A percentile compares a stretch with the other conserved stretches of the same genome.
These are phyloP conservation scores for Metarhizium rileyi DNA, from an alignment of 2,329 filamentous ascomycete genomes.

Conservation along the genomic window DNA sequence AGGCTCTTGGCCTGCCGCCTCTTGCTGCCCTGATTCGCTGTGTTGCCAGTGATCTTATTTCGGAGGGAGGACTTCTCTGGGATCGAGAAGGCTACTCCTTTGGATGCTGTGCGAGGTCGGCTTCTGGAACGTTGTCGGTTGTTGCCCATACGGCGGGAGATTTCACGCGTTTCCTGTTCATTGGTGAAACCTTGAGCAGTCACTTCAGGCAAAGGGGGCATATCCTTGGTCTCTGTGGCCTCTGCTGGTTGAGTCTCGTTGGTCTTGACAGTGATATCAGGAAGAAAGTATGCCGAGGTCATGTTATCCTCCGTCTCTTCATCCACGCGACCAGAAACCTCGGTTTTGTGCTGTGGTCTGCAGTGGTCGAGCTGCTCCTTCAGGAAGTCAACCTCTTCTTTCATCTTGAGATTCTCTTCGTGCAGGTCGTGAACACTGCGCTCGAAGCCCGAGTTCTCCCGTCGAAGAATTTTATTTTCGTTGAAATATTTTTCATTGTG, in stretches of 20 bases:
- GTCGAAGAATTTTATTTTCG: slow-evolving; percentile 39
- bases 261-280: slow-evolving; percentile 45
- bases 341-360: slow-evolving; percentile 27
- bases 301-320: slow-evolving; percentile 40
- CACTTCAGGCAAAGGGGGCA: slow-evolving; percentile 19
- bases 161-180: slow-evolving; percentile 17
- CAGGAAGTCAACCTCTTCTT: slow-evolving; percentile 36
- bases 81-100: slow-evolving; percentile 30
- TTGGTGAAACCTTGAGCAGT: slow-evolving; percentile 24
- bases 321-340: slow-evolving; percentile 24
- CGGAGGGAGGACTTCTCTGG: slow-evolving; percentile 24
- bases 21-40: slow-evolving; percentile 34
- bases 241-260: slow-evolving; percentile 23
- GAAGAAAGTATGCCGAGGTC: slow-evolving; percentile 49
- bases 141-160: slow-evolving; percentile 19
- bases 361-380: slow-evolving; percentile 35
- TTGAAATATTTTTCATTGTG: slow-evolving; percentile 46
- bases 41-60: slow-evolving; percentile 19
- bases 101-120: slow-evolving; percentile 13
- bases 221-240: slow-evolving; percentile 22
- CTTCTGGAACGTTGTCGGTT: slow-evolving; percentile 19
- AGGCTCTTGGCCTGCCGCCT: slow-evolving; percentile 17
- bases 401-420: slow-evolving; percentile 36
- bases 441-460: slow-evolving; percentile 39
- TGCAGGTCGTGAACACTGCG: slow-evolving; percentile 35